A percentile compares a stretch with the other conserved stretches of the same genome.
These are phyloP conservation scores for Neurospora crassa DNA, from an alignment of 2,329 filamentous ascomycete species.

Conservation along the genomic window DNA sequence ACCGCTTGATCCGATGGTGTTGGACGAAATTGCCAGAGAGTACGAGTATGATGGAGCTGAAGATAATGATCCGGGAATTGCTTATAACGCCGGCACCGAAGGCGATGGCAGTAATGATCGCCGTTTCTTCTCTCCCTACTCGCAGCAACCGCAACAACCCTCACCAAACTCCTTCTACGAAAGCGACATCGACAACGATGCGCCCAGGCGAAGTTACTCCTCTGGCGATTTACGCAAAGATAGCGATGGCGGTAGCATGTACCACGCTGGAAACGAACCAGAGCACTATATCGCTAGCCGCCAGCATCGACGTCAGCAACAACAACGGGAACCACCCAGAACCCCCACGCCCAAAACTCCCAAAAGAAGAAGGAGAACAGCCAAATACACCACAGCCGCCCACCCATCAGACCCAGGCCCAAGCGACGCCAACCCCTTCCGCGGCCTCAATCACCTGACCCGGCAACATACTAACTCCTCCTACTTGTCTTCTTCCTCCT, in stretches of 20 bases:
- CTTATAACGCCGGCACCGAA: conserved; percentile 28
- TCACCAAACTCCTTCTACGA: conserved; percentile 22
- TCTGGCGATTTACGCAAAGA: conserved; percentile 7
- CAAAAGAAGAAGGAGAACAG: neutral
- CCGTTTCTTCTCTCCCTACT: conserved; percentile 22
- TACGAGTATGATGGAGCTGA: conserved; percentile 19
- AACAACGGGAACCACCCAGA: neutral
- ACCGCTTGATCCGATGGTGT: conserved; percentile 44
- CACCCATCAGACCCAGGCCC: conserved; percentile 14
- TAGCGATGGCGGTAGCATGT: neutral
- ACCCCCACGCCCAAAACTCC: conserved; percentile 10
- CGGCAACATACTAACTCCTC: conserved; percentile 4
- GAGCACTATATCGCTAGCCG: neutral
- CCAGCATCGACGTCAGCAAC: conserved; percentile 27
- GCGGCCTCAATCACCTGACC: neutral
- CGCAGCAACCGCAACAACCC: neutral
- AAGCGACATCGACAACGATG: conserved; percentile 37
- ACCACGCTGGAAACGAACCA: neutral
- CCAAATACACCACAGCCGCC: conserved; percentile 7
- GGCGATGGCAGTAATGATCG: conserved; percentile 36
- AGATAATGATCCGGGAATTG: conserved; percentile 10
- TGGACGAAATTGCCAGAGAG: conserved; percentile 24
- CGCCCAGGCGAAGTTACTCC: conserved; percentile 29
- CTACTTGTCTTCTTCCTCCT: conserved; percentile 6
- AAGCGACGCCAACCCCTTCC: conserved; percentile 6